Percentiles rank a stretch among this genome's conserved stretches.
Conservation (phyloP, 1,139 yeast genomes). For the Ashbya aceris region DNA sequence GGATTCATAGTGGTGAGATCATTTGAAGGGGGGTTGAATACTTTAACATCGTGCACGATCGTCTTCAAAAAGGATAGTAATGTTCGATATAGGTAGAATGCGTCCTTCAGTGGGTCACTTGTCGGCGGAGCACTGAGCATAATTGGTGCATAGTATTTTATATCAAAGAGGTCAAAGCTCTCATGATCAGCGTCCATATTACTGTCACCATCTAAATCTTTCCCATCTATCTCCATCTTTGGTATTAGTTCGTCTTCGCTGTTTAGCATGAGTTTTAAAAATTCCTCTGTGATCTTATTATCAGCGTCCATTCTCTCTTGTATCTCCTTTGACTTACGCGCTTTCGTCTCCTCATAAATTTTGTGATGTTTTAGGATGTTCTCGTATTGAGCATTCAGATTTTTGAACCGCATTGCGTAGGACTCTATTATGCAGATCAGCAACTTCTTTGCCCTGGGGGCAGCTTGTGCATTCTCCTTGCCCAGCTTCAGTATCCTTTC, state of each 20-base stretch:
- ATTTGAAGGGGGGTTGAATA: conserved; percentile 82
- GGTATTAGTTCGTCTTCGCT: conserved; percentile 6
- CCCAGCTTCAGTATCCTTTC: conserved; percentile 82
- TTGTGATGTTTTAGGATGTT: conserved; percentile 58
- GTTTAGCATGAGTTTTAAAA: conserved; percentile 17
- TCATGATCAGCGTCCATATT: conserved; percentile 25
- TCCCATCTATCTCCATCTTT: background rate
- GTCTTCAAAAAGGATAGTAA: conserved; percentile 85
- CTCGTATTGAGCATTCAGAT: conserved; percentile 62
- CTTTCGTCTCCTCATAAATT: conserved; percentile 38
- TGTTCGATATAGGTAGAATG: conserved; percentile 79
- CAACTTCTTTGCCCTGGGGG: conserved; percentile 64
- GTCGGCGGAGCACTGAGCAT: conserved; percentile 35
- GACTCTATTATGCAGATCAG: conserved; percentile 78
- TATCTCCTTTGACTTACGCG: conserved; percentile 15
- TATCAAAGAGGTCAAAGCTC: conserved; percentile 38
- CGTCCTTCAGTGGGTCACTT: conserved; percentile 74
- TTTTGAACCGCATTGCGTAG: conserved; percentile 72
- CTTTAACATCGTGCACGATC: conserved; percentile 79
- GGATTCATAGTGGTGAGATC: conserved; percentile 55
- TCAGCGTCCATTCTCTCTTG: conserved; percentile 18
- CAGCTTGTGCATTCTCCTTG: conserved; percentile 49
- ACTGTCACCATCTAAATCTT: conserved; percentile 26
- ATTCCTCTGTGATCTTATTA: conserved; percentile 22
- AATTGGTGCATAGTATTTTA: conserved; percentile 42